A percentile compares a stretch with the other conserved stretches of the same genome.
These are phyloP conservation scores for Chrysoporthe cubensis DNA, from an alignment of 2,329 filamentous ascomycete genomes.

Conservation along the genomic window DNA sequence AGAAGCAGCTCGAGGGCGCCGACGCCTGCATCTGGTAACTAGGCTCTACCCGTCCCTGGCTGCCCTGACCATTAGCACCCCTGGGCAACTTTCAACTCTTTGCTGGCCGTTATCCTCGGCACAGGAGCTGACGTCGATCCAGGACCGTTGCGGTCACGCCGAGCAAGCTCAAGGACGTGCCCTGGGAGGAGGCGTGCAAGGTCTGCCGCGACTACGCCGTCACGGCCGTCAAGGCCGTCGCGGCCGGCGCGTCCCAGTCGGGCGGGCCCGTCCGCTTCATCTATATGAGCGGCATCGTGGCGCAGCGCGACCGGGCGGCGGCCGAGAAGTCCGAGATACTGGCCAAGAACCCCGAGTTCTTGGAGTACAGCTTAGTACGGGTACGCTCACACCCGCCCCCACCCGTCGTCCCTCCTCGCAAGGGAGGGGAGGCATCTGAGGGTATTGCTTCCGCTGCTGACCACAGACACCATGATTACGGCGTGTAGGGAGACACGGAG, in stretches of 20 bases:
- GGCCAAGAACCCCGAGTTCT: constrained; percentile 28
- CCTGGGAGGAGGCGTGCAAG: constrained; percentile 32
- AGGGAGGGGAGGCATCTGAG: not conserved
- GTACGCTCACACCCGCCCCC: constrained; percentile 38
- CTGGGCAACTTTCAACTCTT: too few species aligned
- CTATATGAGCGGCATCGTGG: constrained; percentile 40
- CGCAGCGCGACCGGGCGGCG: constrained; percentile 50
- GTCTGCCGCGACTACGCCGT: constrained; percentile 34
- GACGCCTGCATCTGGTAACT: constrained; percentile 48
- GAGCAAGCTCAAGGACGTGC: constrained; percentile 27
- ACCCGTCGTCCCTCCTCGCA: not conserved
- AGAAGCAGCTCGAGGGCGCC: constrained; percentile 44
- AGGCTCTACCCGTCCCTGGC: not conserved
- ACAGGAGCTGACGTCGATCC: not conserved
- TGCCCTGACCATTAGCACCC: too few species aligned
- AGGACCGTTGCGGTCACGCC: constrained; percentile 38
- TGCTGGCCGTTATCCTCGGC: too few species aligned
- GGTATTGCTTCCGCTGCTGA: not conserved
- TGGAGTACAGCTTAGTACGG: constrained; percentile 50
- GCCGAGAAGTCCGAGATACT: constrained; percentile 38
- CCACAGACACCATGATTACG: not conserved
- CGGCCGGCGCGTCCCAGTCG: constrained; percentile 23
- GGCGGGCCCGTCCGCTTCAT: constrained; percentile 39
- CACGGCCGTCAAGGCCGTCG: constrained; percentile 34
- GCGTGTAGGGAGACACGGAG: constrained; percentile 51